Conservation (phyloP, 495 filamentous ascomycete species). For the Bombardia bombarda region DNA sequence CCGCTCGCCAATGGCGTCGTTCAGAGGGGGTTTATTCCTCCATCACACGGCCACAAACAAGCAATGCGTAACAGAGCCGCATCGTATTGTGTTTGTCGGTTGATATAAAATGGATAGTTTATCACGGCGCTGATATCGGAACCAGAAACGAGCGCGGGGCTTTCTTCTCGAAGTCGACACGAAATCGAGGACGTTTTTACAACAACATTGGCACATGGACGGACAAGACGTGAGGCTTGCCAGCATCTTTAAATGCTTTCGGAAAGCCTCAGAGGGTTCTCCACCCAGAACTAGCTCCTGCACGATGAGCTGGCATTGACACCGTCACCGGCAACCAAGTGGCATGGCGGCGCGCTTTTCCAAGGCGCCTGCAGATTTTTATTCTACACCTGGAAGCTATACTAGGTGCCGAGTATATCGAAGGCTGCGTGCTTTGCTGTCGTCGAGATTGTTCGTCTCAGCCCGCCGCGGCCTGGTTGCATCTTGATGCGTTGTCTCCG, state of each 20-base stretch:
- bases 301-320: slow-evolving; percentile 33
- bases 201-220: no score
- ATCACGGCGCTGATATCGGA: no score
- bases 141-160: no score
- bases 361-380: slow-evolving; percentile 16
- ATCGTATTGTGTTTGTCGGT: not conserved
- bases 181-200: no score
- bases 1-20: slow-evolving; percentile 24
- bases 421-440: slow-evolving; percentile 15
- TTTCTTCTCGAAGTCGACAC: no score
- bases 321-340: slow-evolving; percentile 2
- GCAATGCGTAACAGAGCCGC: slow-evolving; percentile 2
- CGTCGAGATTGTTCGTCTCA: slow-evolving; percentile 4
- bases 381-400: no score
- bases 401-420: no score
- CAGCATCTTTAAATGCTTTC: slow-evolving; percentile 20
- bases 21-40: slow-evolving; percentile 6
- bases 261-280: no score
- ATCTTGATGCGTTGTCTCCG: slow-evolving; percentile 1
- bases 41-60: slow-evolving; percentile 15
- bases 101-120: no score
- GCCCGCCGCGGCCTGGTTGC: not conserved
- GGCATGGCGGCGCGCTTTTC: slow-evolving; percentile 14
- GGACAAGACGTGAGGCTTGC: slow-evolving; percentile 1
- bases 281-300: slow-evolving; percentile 13